These are phyloP conservation scores for Neurospora discreta DNA, from an alignment of 495 filamentous ascomycete genomes.

Conservation along the genomic window DNA sequence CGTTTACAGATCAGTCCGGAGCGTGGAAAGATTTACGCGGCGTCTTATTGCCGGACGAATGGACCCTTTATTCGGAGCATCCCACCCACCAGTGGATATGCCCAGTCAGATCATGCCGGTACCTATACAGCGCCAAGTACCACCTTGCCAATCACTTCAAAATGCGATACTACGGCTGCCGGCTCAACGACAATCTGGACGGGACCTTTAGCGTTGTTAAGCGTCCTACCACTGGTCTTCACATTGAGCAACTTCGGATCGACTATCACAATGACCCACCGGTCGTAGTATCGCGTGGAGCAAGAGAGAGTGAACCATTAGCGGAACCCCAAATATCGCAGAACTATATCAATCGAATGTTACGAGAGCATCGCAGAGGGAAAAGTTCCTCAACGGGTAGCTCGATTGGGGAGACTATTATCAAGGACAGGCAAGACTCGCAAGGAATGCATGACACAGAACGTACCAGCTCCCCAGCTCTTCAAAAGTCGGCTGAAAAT, in stretches of 20 bases:
- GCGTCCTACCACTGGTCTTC: not conserved
- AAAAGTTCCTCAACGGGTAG: not conserved
- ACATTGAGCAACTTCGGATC: not conserved
- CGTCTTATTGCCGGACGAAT: conserved; percentile 6
- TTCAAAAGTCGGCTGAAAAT: not conserved
- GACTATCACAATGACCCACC: not conserved
- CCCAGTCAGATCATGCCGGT: conserved; percentile 12
- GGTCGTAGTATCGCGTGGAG: not conserved
- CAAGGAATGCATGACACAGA: not conserved
- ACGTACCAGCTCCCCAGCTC: not conserved
- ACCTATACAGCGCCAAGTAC: not conserved
- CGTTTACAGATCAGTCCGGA: not conserved
- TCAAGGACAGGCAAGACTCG: not conserved
- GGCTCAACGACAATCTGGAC: conserved; percentile 14
- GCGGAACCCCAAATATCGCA: not conserved
- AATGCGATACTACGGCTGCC: conserved; percentile 3
- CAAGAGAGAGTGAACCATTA: not conserved
- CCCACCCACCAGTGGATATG: conserved; percentile 13
- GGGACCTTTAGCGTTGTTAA: conserved; percentile 7
- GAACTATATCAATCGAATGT: not conserved
- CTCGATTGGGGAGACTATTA: not conserved
- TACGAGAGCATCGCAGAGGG: not conserved
- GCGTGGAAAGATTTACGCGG: not conserved
- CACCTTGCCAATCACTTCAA: conserved; percentile 12
- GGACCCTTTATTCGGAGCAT: conserved; percentile 1